phyloP scores from a whole-genome alignment of 257 asterid species.

The Scutellaria baicalensis region DNA sequence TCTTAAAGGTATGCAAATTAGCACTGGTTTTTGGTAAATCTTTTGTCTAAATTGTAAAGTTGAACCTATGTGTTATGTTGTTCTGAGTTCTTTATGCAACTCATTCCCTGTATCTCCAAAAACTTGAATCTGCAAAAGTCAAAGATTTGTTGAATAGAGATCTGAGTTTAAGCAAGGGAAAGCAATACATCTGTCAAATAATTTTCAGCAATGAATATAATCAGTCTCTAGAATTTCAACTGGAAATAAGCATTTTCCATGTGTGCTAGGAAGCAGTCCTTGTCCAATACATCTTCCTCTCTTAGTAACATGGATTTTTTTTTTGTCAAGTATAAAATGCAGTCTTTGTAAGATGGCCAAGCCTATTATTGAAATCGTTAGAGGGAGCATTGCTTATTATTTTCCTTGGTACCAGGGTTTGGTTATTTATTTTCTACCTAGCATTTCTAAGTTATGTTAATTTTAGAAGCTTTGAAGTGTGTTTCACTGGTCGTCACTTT shows the following conservation, averaged over 20 bases:
- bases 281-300: neutral
- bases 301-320: neutral
- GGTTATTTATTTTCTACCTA: neutral
- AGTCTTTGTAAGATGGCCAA: neutral
- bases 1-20: slow-evolving; percentile 62
- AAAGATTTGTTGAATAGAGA: neutral
- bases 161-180: neutral
- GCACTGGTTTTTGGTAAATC: neutral
- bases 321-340: neutral
- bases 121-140: neutral
- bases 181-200: neutral
- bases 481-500: too few relatives aligned
- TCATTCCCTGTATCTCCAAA: neutral
- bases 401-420: neutral
- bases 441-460: neutral
- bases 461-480: too few relatives aligned
- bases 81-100: neutral
- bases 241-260: neutral
- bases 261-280: neutral
- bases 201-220: neutral
- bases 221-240: neutral
- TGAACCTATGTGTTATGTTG: neutral
- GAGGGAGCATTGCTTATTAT: neutral
- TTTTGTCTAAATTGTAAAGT: neutral
- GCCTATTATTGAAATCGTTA: neutral